Conservation (phyloP, 129 eudicot genomes). For the Pittosporum tobira region DNA sequence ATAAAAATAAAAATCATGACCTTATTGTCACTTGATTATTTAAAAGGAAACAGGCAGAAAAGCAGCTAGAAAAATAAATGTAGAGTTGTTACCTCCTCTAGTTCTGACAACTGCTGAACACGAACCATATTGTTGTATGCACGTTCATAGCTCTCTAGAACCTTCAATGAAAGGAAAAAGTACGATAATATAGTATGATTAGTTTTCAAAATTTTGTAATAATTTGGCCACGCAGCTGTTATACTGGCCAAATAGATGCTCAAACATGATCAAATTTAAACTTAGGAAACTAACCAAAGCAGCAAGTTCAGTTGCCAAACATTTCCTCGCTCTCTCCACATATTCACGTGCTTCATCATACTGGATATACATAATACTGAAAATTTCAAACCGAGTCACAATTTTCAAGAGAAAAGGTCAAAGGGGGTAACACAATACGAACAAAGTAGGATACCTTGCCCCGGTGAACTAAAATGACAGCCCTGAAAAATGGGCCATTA, state of each 20-base stretch:
- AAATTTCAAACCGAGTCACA: no score
- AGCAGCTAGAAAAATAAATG: not conserved
- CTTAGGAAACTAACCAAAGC: conserved; percentile 63
- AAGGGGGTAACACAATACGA: not conserved
- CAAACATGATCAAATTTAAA: not conserved
- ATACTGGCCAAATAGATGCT: not conserved
- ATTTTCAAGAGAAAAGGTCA: not conserved
- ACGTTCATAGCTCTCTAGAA: conserved; percentile 98
- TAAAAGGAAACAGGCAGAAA: not conserved
- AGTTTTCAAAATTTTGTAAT: no score
- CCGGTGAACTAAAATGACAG: conserved; percentile 79
- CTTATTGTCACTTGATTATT: not conserved
- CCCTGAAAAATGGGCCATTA: conserved; percentile 87
- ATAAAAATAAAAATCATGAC: conserved; percentile 1
- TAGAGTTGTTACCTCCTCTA: conserved; percentile 78
- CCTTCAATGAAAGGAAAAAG: conserved; percentile 36
- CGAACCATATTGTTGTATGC: conserved; percentile 98
- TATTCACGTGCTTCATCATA: conserved; percentile 96
- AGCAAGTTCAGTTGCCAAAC: conserved; percentile 95
- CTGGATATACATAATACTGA: no score
- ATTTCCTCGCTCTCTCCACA: conserved; percentile 95
- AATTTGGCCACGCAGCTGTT: no score
- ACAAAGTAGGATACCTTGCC: conserved; percentile 53
- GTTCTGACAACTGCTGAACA: conserved; percentile 90
- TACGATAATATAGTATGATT: no score